Evolutionary conservation across 2,329 filamentous ascomycete genomes (phyloP), one percentile per base, ranked within the genome.

Genomic region (Sphaerulina vaccinii): DNA sequence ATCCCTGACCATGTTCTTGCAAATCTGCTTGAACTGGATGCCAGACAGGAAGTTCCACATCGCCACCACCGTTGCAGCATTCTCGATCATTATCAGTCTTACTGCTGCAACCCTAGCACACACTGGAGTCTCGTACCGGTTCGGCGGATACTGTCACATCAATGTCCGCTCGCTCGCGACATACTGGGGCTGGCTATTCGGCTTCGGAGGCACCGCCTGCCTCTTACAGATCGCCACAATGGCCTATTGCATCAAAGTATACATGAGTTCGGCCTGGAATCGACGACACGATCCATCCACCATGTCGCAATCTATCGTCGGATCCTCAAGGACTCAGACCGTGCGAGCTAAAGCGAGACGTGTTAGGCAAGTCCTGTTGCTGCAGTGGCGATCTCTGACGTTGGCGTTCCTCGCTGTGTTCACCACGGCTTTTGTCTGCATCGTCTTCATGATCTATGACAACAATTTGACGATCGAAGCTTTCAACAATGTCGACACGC

Each of bases 91-190:
- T 4, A 57, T 65, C 24, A 64, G 67, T 21, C 59, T 72, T 2
- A 63, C 64, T 3, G 62, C 64, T 4, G 57, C 67, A 1, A 87
- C 87, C 41, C 52, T 72, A 1, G 52, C 63, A 1, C 57, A 62
- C 5, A 65, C 64, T 0, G 70, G 71, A 11, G 70, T 72, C n/a
- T 68, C 64, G 9, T 73, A 69, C 49, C 65, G 71, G n/a, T 96
- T 96, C 65, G 92, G 92, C 47, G 79, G 82, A 39, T 88, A 90
- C 32, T 97, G 91, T 71, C 90, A 96, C 69, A 90, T 96, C 75
- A 96, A 96, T 74, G 66, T 69, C 38, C 70, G 70, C 7, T 60
- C 62, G 13, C 65, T 71, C 15, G 58, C 62, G 1, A 69, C 68
- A 0, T 71, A 71, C 56, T 73, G 70, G 70, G 59, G 64, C 22